phyloP scores from a whole-genome alignment of 768 basidiomycete species.

The Chiua virens region DNA sequence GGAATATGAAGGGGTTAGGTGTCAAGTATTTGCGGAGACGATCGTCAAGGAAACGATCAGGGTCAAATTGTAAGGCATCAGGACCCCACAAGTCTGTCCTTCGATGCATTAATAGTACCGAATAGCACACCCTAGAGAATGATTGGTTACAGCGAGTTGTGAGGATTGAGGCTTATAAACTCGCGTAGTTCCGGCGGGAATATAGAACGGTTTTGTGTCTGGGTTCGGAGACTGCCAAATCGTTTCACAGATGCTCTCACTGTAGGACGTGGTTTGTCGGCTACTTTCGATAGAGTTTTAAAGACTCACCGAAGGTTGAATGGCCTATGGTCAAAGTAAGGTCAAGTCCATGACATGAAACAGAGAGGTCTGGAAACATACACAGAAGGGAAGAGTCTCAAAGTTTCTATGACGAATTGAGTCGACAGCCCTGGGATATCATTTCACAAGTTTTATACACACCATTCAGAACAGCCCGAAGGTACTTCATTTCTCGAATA shows the following conservation, averaged over 20 bases:
- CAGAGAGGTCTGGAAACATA: slow-evolving; percentile 7
- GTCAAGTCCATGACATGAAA: background rate
- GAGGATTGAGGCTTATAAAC: background rate
- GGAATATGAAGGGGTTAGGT: slow-evolving; percentile 42
- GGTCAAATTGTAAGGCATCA: slow-evolving; percentile 38
- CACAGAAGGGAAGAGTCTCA: slow-evolving; percentile 35
- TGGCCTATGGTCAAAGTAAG: slow-evolving; percentile 21
- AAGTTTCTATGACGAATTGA: slow-evolving; percentile 25
- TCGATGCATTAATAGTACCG: slow-evolving; percentile 37
- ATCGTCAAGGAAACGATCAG: slow-evolving; percentile 41
- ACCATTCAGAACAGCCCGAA: slow-evolving; percentile 47
- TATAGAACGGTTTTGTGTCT: slow-evolving; percentile 28
- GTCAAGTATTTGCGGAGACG: slow-evolving; percentile 34
- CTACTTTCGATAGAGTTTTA: background rate
- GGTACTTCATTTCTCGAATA: slow-evolving; percentile 43
- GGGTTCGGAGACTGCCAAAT: slow-evolving; percentile 23
- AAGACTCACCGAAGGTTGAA: slow-evolving; percentile 32
- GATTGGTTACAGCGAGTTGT: background rate
- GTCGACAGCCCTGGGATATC: background rate
- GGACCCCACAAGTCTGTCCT: slow-evolving; percentile 39
- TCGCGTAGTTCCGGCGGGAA: slow-evolving; percentile 25
- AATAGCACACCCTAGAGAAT: slow-evolving; percentile 23
- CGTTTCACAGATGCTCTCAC: slow-evolving; percentile 23
- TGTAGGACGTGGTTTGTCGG: background rate
- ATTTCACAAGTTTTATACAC: background rate